phyloP scores from a whole-genome alignment of 2,329 filamentous ascomycete genomes.

The Pyricularia sp. region DNA sequence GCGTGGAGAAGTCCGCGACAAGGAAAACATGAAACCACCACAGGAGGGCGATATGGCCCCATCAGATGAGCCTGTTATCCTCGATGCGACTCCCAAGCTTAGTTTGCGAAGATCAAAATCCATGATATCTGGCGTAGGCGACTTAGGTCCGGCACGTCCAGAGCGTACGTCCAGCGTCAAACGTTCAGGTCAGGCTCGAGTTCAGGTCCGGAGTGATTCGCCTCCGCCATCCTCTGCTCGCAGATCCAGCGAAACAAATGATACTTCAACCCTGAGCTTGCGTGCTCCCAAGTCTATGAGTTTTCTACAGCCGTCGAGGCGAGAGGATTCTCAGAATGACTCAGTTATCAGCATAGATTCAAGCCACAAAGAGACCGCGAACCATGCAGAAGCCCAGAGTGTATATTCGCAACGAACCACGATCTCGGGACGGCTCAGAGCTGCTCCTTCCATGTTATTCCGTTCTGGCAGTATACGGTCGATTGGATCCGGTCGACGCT shows the following conservation, averaged over 20 bases:
- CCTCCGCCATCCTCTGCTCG: not conserved
- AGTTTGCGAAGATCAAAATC: constrained; percentile 42
- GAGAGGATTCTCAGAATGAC: not conserved
- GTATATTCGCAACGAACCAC: not conserved
- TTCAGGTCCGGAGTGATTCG: not conserved
- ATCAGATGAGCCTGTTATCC: constrained; percentile 5
- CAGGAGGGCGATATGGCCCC: not conserved
- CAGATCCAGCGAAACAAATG: not conserved
- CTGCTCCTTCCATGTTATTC: not conserved
- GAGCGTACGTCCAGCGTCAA: not conserved
- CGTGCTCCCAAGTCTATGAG: constrained; percentile 43
- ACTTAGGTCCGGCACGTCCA: not conserved
- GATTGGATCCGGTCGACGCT: constrained; percentile 4
- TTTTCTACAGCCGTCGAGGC: constrained; percentile 23
- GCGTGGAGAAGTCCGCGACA: not conserved
- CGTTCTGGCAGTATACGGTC: constrained; percentile 1
- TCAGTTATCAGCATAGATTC: not conserved
- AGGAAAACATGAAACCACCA: not conserved
- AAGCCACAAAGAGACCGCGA: not conserved
- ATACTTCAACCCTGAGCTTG: constrained; percentile 14
- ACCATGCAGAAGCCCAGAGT: constrained; percentile 18
- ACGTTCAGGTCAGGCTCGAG: not conserved
- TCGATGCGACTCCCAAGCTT: constrained; percentile 8
- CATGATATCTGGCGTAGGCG: constrained; percentile 25
- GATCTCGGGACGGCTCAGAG: not conserved